Evolutionary conservation across 2,329 filamentous ascomycete genomes (phyloP), one percentile per base, ranked within the genome.

Genomic region (Botryotinia convoluta): DNA sequence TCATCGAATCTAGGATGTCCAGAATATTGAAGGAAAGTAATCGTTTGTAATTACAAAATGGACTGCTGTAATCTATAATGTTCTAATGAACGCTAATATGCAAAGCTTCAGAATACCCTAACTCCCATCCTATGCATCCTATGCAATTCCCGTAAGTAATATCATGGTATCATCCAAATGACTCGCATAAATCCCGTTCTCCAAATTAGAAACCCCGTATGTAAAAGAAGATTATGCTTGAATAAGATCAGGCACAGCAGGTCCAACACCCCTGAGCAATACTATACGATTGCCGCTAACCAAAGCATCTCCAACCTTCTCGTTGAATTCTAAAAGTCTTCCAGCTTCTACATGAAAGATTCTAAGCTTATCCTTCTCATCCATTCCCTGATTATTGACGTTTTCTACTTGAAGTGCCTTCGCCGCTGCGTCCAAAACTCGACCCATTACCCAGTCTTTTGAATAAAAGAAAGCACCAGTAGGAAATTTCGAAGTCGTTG

Each of bases 341-440:
- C 96, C 96, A 0, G 92, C 93, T 81, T 99, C 95, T 0, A 99
- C 93, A 81, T 98, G 95, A 80, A 97, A 99, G 0, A 99, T 90
- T 14, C 96, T 85, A 76, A 99, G 82, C 82, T 92, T 92, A 74
- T 94, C 91, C 81, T 92, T 90, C 84, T 97, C 93, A 20, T 91
- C 87, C 4, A 87, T 88, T 0, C 89, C 91, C 77, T 92, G 87
- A 79, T 97, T 97, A 80, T 97, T 97, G 76, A 95, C 83, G 77
- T 97, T 97, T 79, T 92, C 87, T 14, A 97, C 90, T 83, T 95
- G 93, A 74, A 97, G 81, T 73, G 88, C 88, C 82, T 88, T 91
- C 0, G 94, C 93, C 26, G 93, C 93, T 8, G 91, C 88, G 80
- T 97, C 94, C 71, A 97, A 83, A 32, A 96, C 86, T 65, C 94